Base-by-base conservation (phyloP, 192 early-diverging fungal genomes). In the Glomus cerebriforme region DNA sequence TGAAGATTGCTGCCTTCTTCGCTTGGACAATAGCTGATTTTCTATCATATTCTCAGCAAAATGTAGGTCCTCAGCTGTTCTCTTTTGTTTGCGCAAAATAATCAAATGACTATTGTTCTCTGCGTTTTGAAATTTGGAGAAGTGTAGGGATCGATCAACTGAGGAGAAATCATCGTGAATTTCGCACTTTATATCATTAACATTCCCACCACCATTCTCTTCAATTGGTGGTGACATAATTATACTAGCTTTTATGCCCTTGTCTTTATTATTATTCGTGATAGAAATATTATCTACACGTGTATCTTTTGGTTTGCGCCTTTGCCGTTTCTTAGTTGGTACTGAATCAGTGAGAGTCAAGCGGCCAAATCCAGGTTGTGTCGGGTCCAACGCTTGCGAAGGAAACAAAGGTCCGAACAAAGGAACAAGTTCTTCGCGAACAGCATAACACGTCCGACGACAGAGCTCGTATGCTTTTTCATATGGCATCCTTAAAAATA, bases 401-500 rank as follows among this genome's bases (percentile, higher is more conserved):
- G 73, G 73, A n/a, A 75, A 75, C 3, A 35, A 22, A 24, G 80
- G 80, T 19, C 86, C 86, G 39, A 87, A 87, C 27, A 87, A 78
- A 58, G 84, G 80, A 17, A 83, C 59, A 7, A 87, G 79, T 49
- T 85, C 82, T 26, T 85, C 80, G 27, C 82, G 78, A 31, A 87
- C 73, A 59, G 72, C 60, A 65, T 78, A 87, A 6, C 84, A 84
- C 10, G 84, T 83, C 32, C 84, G 37, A 62, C 73, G 79, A 70
- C 82, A 83, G 10, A 87, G 78, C 12, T 82, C 80, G 54, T 80
- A 75, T 4, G 84, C 86, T 69, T 74, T 82, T 35, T 85, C 82
- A 60, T 81, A 82, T 59, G 86, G 86, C 49, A 87, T 83, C 85
- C 85, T 86, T 75, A 39, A 79, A 37, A 26, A 65, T 29, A 29